phyloP scores from a whole-genome alignment of 1,284 basidiomycete genomes.

The Ganoderma leucocontextum region DNA sequence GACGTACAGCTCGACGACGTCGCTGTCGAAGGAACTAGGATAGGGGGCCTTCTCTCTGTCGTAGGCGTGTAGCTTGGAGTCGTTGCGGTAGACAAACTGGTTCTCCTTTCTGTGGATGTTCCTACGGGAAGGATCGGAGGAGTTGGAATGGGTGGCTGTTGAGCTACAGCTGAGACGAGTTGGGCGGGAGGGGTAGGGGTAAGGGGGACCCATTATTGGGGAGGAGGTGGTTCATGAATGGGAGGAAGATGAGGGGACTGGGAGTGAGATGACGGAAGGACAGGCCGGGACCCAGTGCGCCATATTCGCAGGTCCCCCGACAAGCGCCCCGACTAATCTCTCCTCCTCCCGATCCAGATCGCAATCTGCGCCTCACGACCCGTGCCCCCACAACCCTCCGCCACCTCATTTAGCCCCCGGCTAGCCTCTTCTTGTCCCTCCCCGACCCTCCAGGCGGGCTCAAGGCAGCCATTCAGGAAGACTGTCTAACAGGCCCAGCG shows the following conservation, averaged over 20 bases:
- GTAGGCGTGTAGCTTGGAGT: slow-evolving; percentile 69
- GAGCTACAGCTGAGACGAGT: slow-evolving; percentile 37
- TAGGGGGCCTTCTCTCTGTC: slow-evolving; percentile 78
- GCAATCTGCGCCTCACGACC: background rate
- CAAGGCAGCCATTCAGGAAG: background rate
- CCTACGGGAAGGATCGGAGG: slow-evolving; percentile 51
- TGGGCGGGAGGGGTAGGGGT: slow-evolving; percentile 26
- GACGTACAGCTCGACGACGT: slow-evolving; percentile 71
- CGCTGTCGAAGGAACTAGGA: slow-evolving; percentile 71
- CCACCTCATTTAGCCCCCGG: slow-evolving; percentile 3
- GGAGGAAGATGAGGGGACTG: slow-evolving; percentile 26
- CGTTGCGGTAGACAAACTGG: slow-evolving; percentile 64
- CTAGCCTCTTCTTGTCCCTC: background rate
- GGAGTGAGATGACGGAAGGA: slow-evolving; percentile 19
- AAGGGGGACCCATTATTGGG: slow-evolving; percentile 24
- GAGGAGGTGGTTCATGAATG: slow-evolving; percentile 17
- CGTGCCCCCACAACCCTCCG: slow-evolving; percentile 1
- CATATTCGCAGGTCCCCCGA: slow-evolving; percentile 23
- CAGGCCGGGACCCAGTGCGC: slow-evolving; percentile 20
- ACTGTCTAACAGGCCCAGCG: background rate
- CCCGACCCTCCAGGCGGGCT: background rate
- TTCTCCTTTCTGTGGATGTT: slow-evolving; percentile 70
- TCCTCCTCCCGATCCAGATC: slow-evolving; percentile 10
- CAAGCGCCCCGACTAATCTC: background rate
- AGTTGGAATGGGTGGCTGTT: slow-evolving; percentile 17